These are phyloP conservation scores for Mimosa pudica DNA, from an alignment of 306 rosid species.

Conservation along the genomic window DNA sequence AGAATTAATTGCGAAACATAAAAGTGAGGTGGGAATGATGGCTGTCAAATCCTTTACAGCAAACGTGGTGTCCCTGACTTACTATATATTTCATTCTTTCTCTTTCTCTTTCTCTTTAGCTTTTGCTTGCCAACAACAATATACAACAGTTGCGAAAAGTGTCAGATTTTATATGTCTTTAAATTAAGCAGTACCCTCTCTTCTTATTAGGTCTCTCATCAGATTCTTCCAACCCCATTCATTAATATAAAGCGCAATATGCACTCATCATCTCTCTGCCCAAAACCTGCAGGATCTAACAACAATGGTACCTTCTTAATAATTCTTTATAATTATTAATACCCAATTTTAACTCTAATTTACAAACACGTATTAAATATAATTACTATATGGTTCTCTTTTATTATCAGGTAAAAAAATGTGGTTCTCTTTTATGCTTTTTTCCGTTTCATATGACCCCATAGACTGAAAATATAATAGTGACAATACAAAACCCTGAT, in stretches of 20 bases:
- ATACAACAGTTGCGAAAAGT: constrained; percentile 51
- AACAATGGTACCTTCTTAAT: constrained; percentile 32
- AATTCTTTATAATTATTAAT: background rate
- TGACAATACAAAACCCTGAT: background rate
- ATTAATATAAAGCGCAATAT: constrained; percentile 16
- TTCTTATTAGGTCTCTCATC: constrained; percentile 29
- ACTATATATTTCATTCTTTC: constrained; percentile 8
- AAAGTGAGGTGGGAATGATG: constrained; percentile 70
- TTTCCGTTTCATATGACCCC: background rate
- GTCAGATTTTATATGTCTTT: constrained; percentile 51
- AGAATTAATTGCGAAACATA: constrained; percentile 28
- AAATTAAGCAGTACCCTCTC: constrained; percentile 50
- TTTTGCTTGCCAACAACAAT: constrained; percentile 53
- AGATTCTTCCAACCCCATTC: constrained; percentile 49
- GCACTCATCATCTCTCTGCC: constrained; percentile 23
- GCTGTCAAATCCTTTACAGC: constrained; percentile 68
- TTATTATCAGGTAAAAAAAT: background rate
- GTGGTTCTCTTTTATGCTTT: background rate
- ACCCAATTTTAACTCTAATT: background rate
- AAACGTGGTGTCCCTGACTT: constrained; percentile 43
- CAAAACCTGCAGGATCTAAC: constrained; percentile 39
- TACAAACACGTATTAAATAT: background rate
- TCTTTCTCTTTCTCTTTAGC: constrained; percentile 26
- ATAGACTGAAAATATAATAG: background rate
- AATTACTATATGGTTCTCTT: background rate